Base-by-base conservation (phyloP, 2,329 filamentous ascomycete species). In the Incumbomyces lentus region DNA sequence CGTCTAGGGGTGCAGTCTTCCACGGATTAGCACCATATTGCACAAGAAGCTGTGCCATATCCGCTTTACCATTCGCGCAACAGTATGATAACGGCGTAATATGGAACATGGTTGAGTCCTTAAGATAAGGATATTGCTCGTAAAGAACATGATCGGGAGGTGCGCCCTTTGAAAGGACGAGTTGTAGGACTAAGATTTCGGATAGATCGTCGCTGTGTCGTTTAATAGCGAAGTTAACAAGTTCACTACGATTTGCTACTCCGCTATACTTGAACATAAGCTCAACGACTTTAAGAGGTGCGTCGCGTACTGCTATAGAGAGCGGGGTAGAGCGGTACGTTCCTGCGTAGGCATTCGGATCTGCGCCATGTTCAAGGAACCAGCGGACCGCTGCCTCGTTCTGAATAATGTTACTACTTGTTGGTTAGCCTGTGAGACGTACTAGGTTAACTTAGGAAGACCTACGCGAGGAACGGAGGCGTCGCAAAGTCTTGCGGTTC, bases 271-370 rank as follows among this genome's bases (percentile, higher is more conserved):
- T 22, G 19, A 48, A 44, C 3, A 48, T 5, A 22, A 36, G 14
- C 19, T 44, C 34, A 19, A 33, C 30, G 36, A 30, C 26, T 14
- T 44, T 35, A 13, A 49, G 47, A 14, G 33, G 33, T 11, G 33
- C 33, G 17, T 14, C n/a, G n/a, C 17, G n/a, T 18, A 36, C 33
- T 14, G 33, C 33, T 18, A 14, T 14, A 36, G n/a, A 14, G 33
- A 36, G 33, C n/a, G 33, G 33, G n/a, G 33, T 36, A 14, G 17
- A 18, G n/a, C 17, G n/a, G 33, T 14, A 36, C 5, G 17, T 18
- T 18, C 17, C 17, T 18, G 33, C 33, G 33, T 36, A 36, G n/a
- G 33, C 33, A 18, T 36, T 36, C n/a, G 17, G n/a, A 36, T 36
- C 33, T 14, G 33, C 33, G n/a, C 33, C 33, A 36, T 36, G 33